These are phyloP conservation scores for Ganoderma lingzhi DNA, from an alignment of 1,284 basidiomycete species.

Conservation along the genomic window DNA sequence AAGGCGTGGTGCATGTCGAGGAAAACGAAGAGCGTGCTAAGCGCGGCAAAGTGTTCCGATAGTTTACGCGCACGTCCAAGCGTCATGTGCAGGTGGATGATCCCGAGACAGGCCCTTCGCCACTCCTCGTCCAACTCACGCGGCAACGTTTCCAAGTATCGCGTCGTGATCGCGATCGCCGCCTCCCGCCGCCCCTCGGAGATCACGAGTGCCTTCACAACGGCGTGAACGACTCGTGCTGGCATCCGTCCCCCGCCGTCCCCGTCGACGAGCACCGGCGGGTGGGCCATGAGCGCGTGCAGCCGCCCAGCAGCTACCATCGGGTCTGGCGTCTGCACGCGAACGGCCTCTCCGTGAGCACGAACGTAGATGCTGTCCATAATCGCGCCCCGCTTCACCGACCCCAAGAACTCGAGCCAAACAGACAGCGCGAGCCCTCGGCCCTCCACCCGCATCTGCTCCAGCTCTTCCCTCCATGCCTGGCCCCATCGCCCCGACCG, in stretches of 20 bases:
- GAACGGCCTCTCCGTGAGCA: background rate
- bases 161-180: slow-evolving; percentile 39
- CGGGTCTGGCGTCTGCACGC: slow-evolving; percentile 17
- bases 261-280: slow-evolving; percentile 25
- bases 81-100: slow-evolving; percentile 45
- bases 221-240: slow-evolving; percentile 26
- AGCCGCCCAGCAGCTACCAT: slow-evolving; percentile 23
- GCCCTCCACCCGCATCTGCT: slow-evolving; percentile 17
- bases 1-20: slow-evolving; percentile 56
- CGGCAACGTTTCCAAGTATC: slow-evolving; percentile 39
- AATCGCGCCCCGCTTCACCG: slow-evolving; percentile 32
- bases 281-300: slow-evolving; percentile 30
- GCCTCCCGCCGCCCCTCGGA: slow-evolving; percentile 31
- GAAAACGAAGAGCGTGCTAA: slow-evolving; percentile 49
- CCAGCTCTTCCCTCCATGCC: slow-evolving; percentile 41
- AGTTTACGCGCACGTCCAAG: slow-evolving; percentile 27
- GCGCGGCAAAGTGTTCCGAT: slow-evolving; percentile 43
- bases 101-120: slow-evolving; percentile 37
- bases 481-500: slow-evolving; percentile 42
- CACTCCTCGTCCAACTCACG: slow-evolving; percentile 27
- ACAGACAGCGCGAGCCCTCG: slow-evolving; percentile 36
- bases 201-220: slow-evolving; percentile 33
- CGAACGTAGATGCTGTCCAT: slow-evolving; percentile 7
- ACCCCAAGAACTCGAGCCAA: slow-evolving; percentile 43
- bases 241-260: slow-evolving; percentile 27